Conservation (phyloP, 768 basidiomycete species). For the Artomyces pyxidatus region DNA sequence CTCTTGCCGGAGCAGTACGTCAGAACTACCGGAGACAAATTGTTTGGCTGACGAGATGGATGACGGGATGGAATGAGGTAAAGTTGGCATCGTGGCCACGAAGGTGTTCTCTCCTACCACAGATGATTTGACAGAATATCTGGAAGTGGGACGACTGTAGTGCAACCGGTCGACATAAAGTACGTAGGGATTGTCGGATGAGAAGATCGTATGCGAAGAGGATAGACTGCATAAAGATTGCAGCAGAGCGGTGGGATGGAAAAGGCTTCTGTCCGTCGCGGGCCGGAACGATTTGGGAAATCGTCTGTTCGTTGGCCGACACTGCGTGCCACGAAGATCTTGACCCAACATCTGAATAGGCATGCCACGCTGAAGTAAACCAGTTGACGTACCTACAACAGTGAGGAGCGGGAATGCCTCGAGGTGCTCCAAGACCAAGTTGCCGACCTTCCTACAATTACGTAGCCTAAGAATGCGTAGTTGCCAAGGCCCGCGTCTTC, state of each 20-base stretch:
- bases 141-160: no score
- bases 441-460: slow-evolving; percentile 8
- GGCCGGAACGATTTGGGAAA: slow-evolving; percentile 9
- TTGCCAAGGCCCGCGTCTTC: slow-evolving; percentile 17
- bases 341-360: neutral
- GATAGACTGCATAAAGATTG: slow-evolving; percentile 7
- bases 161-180: slow-evolving; percentile 12
- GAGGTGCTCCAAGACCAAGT: slow-evolving; percentile 9
- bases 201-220: slow-evolving; percentile 1
- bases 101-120: no score
- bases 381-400: slow-evolving; percentile 15
- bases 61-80: no score
- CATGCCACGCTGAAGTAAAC: no score
- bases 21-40: no score
- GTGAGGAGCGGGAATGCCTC: slow-evolving; percentile 12
- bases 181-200: slow-evolving; percentile 7
- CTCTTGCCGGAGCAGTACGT: no score
- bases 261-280: slow-evolving; percentile 10
- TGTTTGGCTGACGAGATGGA: no score
- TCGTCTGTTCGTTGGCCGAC: slow-evolving; percentile 1
- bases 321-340: slow-evolving; percentile 17
- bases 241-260: slow-evolving; percentile 9
- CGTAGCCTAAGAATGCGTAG: slow-evolving; percentile 15
- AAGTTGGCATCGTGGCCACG: no score
- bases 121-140: no score